Percentiles rank a stretch among this genome's conserved stretches.
Conservation (phyloP, 164 flowering plant species). For the Macadamia tetraphylla region DNA sequence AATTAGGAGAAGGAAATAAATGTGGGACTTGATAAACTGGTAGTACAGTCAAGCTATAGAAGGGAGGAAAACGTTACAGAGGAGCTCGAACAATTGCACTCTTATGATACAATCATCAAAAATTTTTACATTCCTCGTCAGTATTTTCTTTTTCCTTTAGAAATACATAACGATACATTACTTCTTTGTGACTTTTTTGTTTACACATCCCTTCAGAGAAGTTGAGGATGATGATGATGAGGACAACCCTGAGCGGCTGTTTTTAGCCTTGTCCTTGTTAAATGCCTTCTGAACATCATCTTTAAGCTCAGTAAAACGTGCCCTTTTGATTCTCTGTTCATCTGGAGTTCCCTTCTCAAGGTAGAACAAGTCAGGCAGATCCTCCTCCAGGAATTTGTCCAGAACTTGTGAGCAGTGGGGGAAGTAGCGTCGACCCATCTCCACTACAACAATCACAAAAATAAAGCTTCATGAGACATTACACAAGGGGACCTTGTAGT, state of each 20-base stretch:
- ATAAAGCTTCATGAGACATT: background rate
- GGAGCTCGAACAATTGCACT: background rate
- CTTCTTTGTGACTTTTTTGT: slow-evolving; percentile 14
- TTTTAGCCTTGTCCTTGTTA: slow-evolving; percentile 52
- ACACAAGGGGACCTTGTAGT: background rate
- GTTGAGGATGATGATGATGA: slow-evolving; percentile 37
- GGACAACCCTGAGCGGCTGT: slow-evolving; percentile 25
- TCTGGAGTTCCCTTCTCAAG: slow-evolving; percentile 51
- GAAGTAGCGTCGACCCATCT: slow-evolving; percentile 49
- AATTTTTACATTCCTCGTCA: slow-evolving; percentile 1
- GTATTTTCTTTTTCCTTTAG: slow-evolving; percentile 3
- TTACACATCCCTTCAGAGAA: slow-evolving; percentile 19
- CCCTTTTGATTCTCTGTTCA: slow-evolving; percentile 45
- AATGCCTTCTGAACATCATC: slow-evolving; percentile 55
- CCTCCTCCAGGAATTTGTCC: slow-evolving; percentile 62
- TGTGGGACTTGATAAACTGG: background rate
- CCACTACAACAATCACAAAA: slow-evolving; percentile 36
- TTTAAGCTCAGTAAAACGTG: slow-evolving; percentile 51
- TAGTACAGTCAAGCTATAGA: background rate
- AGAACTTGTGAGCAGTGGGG: slow-evolving; percentile 60
- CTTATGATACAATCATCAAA: slow-evolving; percentile 4
- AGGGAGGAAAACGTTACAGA: background rate
- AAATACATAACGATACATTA: background rate
- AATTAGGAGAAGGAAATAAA: background rate
- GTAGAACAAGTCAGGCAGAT: slow-evolving; percentile 36